phyloP scores from a whole-genome alignment of 768 basidiomycete species.

The Austroboletus eburneus region DNA sequence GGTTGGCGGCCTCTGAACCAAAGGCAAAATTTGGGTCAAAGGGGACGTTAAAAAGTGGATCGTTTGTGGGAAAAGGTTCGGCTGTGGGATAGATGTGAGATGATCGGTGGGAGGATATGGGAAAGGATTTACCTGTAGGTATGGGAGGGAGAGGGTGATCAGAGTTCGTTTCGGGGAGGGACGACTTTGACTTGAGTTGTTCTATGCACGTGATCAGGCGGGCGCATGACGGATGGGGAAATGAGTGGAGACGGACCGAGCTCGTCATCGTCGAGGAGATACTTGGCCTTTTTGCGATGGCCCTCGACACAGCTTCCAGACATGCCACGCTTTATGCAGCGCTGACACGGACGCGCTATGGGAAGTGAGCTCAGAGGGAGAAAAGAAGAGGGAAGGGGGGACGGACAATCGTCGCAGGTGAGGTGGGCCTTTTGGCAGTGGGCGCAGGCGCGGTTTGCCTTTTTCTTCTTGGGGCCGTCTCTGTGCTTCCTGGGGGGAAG shows the following conservation, averaged over 20 bases:
- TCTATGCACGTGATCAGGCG: constrained; percentile 35
- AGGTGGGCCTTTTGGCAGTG: constrained; percentile 97
- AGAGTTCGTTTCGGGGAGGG: constrained; percentile 25
- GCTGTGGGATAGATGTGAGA: constrained; percentile 30
- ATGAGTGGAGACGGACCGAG: constrained; percentile 51
- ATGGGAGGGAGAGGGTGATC: constrained; percentile 27
- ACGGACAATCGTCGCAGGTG: constrained; percentile 97
- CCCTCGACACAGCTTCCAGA: constrained; percentile 89
- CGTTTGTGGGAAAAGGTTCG: constrained; percentile 49
- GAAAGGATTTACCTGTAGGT: constrained; percentile 29
- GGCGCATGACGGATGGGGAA: constrained; percentile 3
- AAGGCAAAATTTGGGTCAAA: constrained; percentile 66
- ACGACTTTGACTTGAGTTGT: constrained; percentile 34
- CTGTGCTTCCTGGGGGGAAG: constrained; percentile 50
- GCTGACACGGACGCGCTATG: constrained; percentile 90
- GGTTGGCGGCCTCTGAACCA: constrained; percentile 86
- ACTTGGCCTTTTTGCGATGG: constrained; percentile 96
- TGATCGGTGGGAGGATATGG: neutral
- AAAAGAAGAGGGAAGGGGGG: constrained; percentile 1
- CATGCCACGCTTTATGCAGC: constrained; percentile 93
- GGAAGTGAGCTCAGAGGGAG: neutral
- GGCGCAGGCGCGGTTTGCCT: constrained; percentile 89
- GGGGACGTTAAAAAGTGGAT: constrained; percentile 56
- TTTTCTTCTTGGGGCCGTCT: constrained; percentile 89
- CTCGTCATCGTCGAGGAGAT: constrained; percentile 91